Conservation (phyloP, 371 early-diverging fungal genomes). For the Rhizopus sp. region DNA sequence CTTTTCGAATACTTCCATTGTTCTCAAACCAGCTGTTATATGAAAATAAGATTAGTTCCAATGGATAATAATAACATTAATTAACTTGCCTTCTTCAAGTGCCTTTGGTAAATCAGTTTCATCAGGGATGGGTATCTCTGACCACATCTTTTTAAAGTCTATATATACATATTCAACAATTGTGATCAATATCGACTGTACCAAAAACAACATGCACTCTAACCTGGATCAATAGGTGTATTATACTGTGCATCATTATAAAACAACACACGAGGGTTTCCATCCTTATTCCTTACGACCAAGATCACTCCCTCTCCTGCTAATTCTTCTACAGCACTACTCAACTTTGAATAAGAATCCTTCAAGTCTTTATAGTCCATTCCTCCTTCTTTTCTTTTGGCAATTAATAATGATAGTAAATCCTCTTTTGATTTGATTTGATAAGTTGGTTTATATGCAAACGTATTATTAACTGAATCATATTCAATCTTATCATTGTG, state of each 20-base stretch:
- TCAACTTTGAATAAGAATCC: slow-evolving; percentile 77
- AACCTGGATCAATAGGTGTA: slow-evolving; percentile 66
- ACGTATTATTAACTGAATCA: slow-evolving; percentile 56
- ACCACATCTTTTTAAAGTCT: slow-evolving; percentile 80
- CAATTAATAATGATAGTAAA: slow-evolving; percentile 63
- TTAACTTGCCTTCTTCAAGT: slow-evolving; percentile 53
- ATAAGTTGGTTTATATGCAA: slow-evolving; percentile 80
- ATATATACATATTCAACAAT: slow-evolving; percentile 1
- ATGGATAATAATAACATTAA: neutral
- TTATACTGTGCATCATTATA: slow-evolving; percentile 71
- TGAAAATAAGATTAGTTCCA: neutral
- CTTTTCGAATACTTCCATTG: slow-evolving; percentile 74
- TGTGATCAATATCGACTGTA: no score
- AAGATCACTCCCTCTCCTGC: slow-evolving; percentile 68
- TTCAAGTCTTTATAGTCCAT: slow-evolving; percentile 79
- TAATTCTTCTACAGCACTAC: slow-evolving; percentile 72
- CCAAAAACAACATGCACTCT: neutral
- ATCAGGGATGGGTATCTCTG: slow-evolving; percentile 72
- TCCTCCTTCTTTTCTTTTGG: slow-evolving; percentile 65
- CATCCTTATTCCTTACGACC: slow-evolving; percentile 78
- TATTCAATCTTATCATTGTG: slow-evolving; percentile 70
- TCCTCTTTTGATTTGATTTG: slow-evolving; percentile 77
- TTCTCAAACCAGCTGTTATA: slow-evolving; percentile 67
- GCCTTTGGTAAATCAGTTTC: slow-evolving; percentile 76
- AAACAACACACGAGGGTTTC: slow-evolving; percentile 69